Evolutionary conservation across 139 green algal species (phyloP).

Genomic region (Chlamydomonas urium): DNA sequence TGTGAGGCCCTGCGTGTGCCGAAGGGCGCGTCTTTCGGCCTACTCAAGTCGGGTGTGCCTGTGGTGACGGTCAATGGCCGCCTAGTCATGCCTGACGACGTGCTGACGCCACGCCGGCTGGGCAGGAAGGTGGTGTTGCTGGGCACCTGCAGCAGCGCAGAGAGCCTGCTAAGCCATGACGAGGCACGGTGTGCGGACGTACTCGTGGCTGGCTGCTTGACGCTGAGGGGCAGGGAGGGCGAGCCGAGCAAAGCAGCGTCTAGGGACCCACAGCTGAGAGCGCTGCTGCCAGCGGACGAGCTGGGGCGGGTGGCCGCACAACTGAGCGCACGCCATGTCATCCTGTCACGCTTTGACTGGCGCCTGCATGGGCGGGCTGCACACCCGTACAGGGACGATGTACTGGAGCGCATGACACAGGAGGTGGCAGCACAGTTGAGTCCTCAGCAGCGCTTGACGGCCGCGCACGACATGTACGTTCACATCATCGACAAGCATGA

Average conservation of each 20-base stretch:
- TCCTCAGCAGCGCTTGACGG: neutral
- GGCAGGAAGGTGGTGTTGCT: constrained; percentile 22
- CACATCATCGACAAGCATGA: constrained; percentile 20
- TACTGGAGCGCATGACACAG: neutral
- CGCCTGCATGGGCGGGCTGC: neutral
- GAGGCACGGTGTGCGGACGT: constrained; percentile 16
- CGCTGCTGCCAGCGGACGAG: neutral
- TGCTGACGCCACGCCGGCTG: constrained; percentile 12
- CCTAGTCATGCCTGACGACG: constrained; percentile 9
- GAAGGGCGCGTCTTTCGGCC: neutral
- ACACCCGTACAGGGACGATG: neutral
- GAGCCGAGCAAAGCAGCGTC: neutral
- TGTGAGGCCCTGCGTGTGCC: neutral
- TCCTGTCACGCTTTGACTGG: neutral
- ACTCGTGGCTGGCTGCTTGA: constrained; percentile 17
- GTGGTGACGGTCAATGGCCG: constrained; percentile 7
- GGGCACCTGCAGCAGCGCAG: constrained; percentile 3
- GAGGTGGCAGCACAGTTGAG: neutral
- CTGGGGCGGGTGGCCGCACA: neutral
- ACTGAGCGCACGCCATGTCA: neutral
- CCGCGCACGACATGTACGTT: constrained; percentile 16
- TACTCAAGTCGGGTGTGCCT: neutral
- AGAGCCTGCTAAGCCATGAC: neutral
- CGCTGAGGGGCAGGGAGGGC: neutral
- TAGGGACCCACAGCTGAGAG: constrained; percentile 20